Base-by-base conservation (phyloP, 208 protist genomes). In the Acanthamoeba culbertsoni region DNA sequence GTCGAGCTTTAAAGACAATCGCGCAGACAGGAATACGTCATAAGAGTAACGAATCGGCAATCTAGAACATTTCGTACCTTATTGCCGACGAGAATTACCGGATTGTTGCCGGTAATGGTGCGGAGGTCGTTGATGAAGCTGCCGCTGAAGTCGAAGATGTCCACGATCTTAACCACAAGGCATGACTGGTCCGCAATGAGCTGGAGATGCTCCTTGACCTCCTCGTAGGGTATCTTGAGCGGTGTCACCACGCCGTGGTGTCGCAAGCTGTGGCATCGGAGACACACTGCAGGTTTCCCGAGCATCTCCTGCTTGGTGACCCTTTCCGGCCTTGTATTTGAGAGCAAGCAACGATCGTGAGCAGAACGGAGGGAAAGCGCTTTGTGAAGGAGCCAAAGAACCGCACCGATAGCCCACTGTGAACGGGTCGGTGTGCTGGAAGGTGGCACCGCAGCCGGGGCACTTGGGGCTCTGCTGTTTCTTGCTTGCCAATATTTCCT, bases 81-180 rank as follows among this genome's bases (percentile, higher is more conserved):
- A 46, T 95, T 95, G 20, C 79, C 89, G 23, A 95, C 90, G 0
- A 95, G 51, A 14, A 95, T 53, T 0, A 95, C 62, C 8, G 94
- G 94, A 42, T 95, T 95, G 26, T 71, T 93, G 28, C 94, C 94
- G 45, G 92, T 51, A 5, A 95, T 62, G 6, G 45, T 23, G 40
- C 94, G 65, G 51, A 95, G 94, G 82, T 95, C 65, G 8, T 84
- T 35, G 18, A 95, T 71, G 59, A 95, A 95, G 23, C 68, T 93
- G 8, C 94, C 94, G 86, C 82, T 62, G 31, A 95, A 95, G 35
- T 95, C 94, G 57, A 95, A 94, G 33, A 95, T 86, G 86, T 95
- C 94, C 16, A 95, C 89, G 10, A 95, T 91, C 59, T 95, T 95
- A 8, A 95, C 65, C 43, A 95, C 79, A 6, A 95, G 59, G 57